Conservation (phyloP, 805 yeast genomes). For the Kurtzmaniella cleridarum region DNA sequence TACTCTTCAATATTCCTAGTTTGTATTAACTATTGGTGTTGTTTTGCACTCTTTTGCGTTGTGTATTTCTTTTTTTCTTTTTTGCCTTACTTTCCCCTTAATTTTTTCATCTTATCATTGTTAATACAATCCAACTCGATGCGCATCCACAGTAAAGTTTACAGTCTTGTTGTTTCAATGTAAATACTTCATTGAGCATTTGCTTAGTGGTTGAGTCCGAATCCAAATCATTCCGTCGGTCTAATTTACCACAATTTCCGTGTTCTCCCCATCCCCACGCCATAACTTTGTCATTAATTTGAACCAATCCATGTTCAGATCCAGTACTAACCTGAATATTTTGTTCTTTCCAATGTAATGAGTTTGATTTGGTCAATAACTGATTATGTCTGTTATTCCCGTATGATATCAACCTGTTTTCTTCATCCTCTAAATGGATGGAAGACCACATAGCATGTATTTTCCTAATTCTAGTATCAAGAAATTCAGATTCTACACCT, state of each 20-base stretch:
- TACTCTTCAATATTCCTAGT: background rate
- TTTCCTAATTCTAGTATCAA: conserved; percentile 4
- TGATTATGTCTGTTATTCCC: conserved; percentile 85
- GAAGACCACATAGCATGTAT: conserved; percentile 72
- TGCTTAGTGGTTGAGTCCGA: conserved; percentile 3
- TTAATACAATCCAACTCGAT: conserved; percentile 51
- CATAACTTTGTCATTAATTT: conserved; percentile 30
- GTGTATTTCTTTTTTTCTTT: conserved; percentile 2
- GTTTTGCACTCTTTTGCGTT: too few species aligned
- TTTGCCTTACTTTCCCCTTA: conserved; percentile 2
- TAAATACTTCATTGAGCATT: too few species aligned
- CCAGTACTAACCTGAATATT: conserved; percentile 46
- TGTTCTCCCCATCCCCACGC: conserved; percentile 99
- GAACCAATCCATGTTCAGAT: conserved; percentile 78
- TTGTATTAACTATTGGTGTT: conserved; percentile 1
- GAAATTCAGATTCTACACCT: background rate
- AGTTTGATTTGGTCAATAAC: conserved; percentile 23
- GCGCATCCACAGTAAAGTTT: conserved; percentile 53
- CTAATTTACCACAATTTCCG: conserved; percentile 75
- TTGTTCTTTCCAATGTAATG: conserved; percentile 7
- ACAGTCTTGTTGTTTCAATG: too few species aligned
- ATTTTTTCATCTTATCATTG: conserved; percentile 5
- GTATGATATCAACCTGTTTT: conserved; percentile 26
- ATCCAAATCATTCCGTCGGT: conserved; percentile 2
- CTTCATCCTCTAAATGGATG: conserved; percentile 40